These are phyloP conservation scores for Polysphondylium violaceum DNA, from an alignment of 78 protist species.

Conservation along the genomic window DNA sequence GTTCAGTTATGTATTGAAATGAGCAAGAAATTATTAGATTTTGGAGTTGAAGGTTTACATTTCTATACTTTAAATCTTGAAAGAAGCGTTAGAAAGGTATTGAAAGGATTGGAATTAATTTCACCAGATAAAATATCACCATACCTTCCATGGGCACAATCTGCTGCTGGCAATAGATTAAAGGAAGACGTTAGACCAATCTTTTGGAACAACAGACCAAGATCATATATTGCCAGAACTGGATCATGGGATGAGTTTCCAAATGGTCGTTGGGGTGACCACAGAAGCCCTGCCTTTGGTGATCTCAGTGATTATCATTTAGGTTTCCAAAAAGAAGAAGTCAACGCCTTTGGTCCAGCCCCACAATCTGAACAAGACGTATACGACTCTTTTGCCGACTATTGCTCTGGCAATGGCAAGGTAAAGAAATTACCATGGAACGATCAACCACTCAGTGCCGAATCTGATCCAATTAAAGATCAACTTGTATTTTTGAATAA, in stretches of 20 bases:
- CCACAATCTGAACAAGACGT: constrained; percentile 65
- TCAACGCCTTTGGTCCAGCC: constrained; percentile 46
- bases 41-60: constrained; percentile 93
- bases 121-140: constrained; percentile 34
- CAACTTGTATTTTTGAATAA: constrained; percentile 80
- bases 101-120: constrained; percentile 55
- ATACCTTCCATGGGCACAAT: constrained; percentile 82
- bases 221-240: constrained; percentile 91
- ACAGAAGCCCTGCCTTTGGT: constrained; percentile 95
- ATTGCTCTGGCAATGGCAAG: constrained; percentile 61
- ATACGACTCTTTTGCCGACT: constrained; percentile 74
- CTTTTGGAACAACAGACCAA: constrained; percentile 94
- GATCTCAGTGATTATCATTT: constrained; percentile 92
- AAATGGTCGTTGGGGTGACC: constrained; percentile 96
- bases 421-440: constrained; percentile 81
- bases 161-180: constrained; percentile 62
- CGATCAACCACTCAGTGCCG: constrained; percentile 85
- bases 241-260: constrained; percentile 97
- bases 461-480: constrained; percentile 82
- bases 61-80: constrained; percentile 97
- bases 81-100: constrained; percentile 69
- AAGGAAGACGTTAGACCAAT: constrained; percentile 94
- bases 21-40: constrained; percentile 71
- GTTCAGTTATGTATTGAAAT: constrained; percentile 83
- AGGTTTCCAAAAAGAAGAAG: not conserved